Conservation (phyloP, 169 alveolate genomes). For the Miamiensis avidus region DNA sequence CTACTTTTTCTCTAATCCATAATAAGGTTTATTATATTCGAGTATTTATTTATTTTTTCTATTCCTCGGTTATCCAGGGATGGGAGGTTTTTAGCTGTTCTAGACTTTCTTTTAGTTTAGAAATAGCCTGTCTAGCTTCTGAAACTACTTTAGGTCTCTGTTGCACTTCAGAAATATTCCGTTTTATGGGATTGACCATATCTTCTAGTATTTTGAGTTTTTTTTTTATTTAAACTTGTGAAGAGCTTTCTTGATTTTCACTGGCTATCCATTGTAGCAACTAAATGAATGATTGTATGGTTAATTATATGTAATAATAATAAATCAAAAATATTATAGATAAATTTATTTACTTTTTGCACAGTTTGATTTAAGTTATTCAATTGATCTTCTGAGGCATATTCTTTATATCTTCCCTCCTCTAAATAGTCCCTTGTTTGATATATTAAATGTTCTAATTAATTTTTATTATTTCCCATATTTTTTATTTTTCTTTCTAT, state of each 20-base stretch:
- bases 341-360: conserved; percentile 10
- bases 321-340: neutral
- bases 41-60: conserved; percentile 6
- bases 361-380: neutral
- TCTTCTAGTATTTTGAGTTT: conserved; percentile 6
- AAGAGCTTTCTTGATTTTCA: conserved; percentile 32
- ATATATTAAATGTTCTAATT: conserved; percentile 36
- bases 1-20: conserved; percentile 23
- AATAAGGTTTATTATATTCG: conserved; percentile 13
- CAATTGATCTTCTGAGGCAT: conserved; percentile 27
- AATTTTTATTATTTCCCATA: conserved; percentile 28
- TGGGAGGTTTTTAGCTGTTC: conserved; percentile 16
- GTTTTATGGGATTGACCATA: conserved; percentile 25
- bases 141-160: conserved; percentile 42
- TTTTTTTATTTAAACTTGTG: conserved; percentile 13
- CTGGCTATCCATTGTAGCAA: conserved; percentile 28
- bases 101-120: conserved; percentile 20
- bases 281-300: too few species aligned
- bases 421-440: conserved; percentile 34
- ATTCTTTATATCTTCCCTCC: conserved; percentile 19
- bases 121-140: conserved; percentile 15
- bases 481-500: conserved; percentile 31
- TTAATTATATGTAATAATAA: neutral
- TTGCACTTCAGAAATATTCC: conserved; percentile 25
- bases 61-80: conserved; percentile 37